Evolutionary conservation across 208 protist species (phyloP), one percentile per base, ranked within the genome.

Genomic region (Wallacemonas collosoma): DNA sequence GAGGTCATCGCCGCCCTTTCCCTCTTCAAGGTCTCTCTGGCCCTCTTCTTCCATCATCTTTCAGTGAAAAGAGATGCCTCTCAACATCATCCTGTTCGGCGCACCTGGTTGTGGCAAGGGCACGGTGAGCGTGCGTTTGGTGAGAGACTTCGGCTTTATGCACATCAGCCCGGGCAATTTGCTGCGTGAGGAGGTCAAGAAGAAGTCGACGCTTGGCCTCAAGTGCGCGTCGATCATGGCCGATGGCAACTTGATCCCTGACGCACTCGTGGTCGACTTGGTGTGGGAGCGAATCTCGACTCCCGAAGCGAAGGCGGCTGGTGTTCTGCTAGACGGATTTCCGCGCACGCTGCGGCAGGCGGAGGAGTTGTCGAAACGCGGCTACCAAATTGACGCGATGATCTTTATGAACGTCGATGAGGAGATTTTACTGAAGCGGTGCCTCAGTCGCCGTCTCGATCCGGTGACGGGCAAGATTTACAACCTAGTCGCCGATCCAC

Each of bases 241-340:
- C 17, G 78, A 86, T 39, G 94, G 91, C 45, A 81, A 89, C 35
- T 75, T 98, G 2, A 91, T 98, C 17, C 83, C 89, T 2, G 93
- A 97, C 73, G 74, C 80, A 15, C 63, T 98, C 7, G 77, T 98
- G 17, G 69, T 93, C 3, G 75, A 93, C 47, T 67, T 97, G 17
- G 82, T 98, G 43, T 84, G 66, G 51, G 60, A 83, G 11, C 76
- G 75, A 7, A 55, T 96, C 4, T 60, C 65, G 6, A 62, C 68
- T 2, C 60, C 73, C 2, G 73, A 87, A 44, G 82, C 72, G 51
- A 66, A 85, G 70, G 72, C 82, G 51, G 53, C 73, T 44, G 87
- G 90, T 35, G 93, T 91, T 50, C 41, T 99, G 40, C 81, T 99
- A 36, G 97, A 99, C 75, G 97, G 97, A 50, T 98, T 96, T 73